A percentile compares a stretch with the other conserved stretches of the same genome.
Conservation (phyloP, 2,329 filamentous ascomycete genomes). For the Trichoderma citrinoviride region DNA sequence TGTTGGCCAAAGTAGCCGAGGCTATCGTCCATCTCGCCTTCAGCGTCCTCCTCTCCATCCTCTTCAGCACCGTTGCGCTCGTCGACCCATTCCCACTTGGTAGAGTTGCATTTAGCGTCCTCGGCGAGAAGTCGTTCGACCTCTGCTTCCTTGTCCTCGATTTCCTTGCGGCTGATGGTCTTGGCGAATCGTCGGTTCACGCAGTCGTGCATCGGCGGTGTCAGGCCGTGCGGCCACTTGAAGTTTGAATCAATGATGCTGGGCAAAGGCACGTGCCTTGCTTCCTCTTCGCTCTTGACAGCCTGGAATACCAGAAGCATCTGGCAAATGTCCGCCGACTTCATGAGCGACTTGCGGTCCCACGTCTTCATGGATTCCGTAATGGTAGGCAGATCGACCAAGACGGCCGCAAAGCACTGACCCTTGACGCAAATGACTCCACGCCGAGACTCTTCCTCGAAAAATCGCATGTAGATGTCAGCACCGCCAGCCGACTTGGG, state of each 20-base stretch:
- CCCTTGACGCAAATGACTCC: conserved; percentile 68
- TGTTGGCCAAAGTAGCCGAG: conserved; percentile 40
- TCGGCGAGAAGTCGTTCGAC: conserved; percentile 71
- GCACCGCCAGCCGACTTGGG: conserved; percentile 63
- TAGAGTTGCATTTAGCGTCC: conserved; percentile 61
- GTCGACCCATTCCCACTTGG: conserved; percentile 64
- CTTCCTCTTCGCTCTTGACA: conserved; percentile 65
- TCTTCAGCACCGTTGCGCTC: conserved; percentile 45
- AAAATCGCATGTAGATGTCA: conserved; percentile 77
- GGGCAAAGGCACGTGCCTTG: conserved; percentile 65
- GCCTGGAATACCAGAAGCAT: conserved; percentile 77
- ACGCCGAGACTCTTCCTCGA: conserved; percentile 71
- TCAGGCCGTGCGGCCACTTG: conserved; percentile 81
- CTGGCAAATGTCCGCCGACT: conserved; percentile 83
- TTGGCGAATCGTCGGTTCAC: conserved; percentile 80
- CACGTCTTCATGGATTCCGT: conserved; percentile 91
- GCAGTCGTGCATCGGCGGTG: conserved; percentile 83
- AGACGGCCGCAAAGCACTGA: conserved; percentile 69
- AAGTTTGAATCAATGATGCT: conserved; percentile 65
- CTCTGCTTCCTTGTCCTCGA: conserved; percentile 78
- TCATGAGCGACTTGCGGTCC: conserved; percentile 85
- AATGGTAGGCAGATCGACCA: conserved; percentile 83
- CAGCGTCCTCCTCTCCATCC: conserved; percentile 48
- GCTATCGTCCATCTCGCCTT: conserved; percentile 49
- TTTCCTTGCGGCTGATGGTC: conserved; percentile 76